These are phyloP conservation scores for Endoconidiophora polonica DNA, from an alignment of 2,329 filamentous ascomycete species.

Conservation along the genomic window DNA sequence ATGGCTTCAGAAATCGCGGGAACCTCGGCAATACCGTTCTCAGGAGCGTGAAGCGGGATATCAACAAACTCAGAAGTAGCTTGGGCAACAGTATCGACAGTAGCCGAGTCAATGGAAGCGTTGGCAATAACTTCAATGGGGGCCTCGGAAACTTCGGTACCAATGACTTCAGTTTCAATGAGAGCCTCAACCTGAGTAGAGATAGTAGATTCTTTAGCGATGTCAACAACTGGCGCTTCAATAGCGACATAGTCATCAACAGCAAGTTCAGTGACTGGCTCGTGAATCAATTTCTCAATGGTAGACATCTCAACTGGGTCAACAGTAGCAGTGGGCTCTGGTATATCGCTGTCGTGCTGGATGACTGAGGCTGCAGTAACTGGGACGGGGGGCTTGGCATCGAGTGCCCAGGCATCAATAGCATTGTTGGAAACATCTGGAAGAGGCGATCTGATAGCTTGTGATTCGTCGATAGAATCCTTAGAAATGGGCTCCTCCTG, in stretches of 20 bases:
- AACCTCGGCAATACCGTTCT: neutral
- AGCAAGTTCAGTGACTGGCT: neutral
- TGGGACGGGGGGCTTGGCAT: neutral
- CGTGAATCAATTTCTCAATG: neutral
- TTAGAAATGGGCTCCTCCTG: neutral
- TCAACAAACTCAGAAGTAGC: neutral
- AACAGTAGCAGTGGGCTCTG: neutral
- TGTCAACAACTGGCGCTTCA: neutral
- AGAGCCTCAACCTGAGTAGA: neutral
- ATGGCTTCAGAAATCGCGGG: neutral
- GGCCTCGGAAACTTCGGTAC: neutral
- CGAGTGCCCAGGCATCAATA: conserved; percentile 9
- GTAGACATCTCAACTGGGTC: neutral
- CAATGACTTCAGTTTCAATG: conserved; percentile 2
- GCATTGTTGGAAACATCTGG: conserved; percentile 6
- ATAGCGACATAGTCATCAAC: neutral
- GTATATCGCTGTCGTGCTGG: too few relatives aligned
- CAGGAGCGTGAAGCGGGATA: neutral
- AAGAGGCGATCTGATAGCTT: neutral
- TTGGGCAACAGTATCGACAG: neutral
- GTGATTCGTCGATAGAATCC: neutral
- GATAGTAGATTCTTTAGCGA: neutral
- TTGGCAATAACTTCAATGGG: neutral
- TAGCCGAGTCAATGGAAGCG: neutral
- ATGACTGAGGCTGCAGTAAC: neutral